phyloP scores from a whole-genome alignment of 2,329 filamentous ascomycete species.

The Nemania sp. region DNA sequence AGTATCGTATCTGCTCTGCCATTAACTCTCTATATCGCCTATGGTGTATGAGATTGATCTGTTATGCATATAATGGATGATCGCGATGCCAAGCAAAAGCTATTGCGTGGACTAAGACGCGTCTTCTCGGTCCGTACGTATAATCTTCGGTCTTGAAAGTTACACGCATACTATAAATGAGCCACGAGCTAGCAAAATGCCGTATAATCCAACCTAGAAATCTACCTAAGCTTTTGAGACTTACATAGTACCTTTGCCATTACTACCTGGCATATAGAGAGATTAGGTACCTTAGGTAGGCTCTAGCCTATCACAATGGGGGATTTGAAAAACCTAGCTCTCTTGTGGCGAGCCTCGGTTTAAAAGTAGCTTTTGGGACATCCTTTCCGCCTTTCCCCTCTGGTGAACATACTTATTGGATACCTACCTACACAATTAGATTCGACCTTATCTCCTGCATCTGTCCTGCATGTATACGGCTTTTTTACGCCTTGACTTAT shows the following conservation, averaged over 20 bases:
- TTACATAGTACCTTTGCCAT: no score
- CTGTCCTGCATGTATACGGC: not conserved
- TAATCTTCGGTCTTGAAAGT: no score
- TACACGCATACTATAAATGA: no score
- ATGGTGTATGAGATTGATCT: no score
- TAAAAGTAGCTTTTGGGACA: not conserved
- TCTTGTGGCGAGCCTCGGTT: not conserved
- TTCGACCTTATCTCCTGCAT: not conserved
- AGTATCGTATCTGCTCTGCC: no score
- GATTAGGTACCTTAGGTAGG: not conserved
- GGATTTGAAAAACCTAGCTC: constrained; percentile 5
- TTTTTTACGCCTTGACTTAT: not conserved
- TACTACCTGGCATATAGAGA: not conserved
- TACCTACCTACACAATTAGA: not conserved
- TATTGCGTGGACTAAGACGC: not conserved
- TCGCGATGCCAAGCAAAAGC: not conserved
- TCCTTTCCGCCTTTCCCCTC: no score
- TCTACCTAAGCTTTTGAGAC: not conserved
- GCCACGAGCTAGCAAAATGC: no score
- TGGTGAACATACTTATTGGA: not conserved
- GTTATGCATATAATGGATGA: no score
- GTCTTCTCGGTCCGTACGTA: not conserved
- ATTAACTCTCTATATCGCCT: no score
- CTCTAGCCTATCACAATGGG: not conserved
- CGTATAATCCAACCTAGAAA: not conserved